phyloP scores from a whole-genome alignment of 805 yeast species.

The Kurtzmaniella fragi region DNA sequence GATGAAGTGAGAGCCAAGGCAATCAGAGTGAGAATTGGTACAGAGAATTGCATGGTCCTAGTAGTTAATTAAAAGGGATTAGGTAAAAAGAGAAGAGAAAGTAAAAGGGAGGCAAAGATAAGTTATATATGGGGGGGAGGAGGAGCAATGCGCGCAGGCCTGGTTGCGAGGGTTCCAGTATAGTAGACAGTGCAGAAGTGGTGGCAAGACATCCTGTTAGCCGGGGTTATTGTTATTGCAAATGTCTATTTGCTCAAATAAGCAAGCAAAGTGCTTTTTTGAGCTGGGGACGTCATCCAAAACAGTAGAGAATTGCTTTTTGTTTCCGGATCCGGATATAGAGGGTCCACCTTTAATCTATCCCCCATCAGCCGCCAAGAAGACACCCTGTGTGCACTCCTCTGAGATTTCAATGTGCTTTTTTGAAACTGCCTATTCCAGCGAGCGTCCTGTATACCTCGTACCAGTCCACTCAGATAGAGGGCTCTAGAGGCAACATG shows the following conservation, averaged over 20 bases:
- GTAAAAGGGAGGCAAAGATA: not conserved
- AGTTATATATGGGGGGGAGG: not conserved
- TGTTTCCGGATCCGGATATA: not conserved
- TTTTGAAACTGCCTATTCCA: too few species aligned
- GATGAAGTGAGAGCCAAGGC: conserved; percentile 34
- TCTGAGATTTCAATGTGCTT: too few species aligned
- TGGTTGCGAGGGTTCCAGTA: not conserved
- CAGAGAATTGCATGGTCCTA: conserved; percentile 25
- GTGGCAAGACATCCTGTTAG: not conserved
- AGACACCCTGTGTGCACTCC: too few species aligned
- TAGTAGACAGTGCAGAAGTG: not conserved
- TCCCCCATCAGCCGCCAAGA: too few species aligned
- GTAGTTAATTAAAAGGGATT: not conserved
- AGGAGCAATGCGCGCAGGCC: not conserved
- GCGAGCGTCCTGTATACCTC: too few species aligned
- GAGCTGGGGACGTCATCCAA: conserved; percentile 6
- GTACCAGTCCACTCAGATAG: too few species aligned
- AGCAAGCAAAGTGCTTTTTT: too few species aligned
- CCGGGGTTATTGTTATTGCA: not conserved
- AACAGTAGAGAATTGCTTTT: not conserved
- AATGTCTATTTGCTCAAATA: too few species aligned
- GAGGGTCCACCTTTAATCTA: too few species aligned
- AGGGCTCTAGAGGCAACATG: too few species aligned
- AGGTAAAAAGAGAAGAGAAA: too few species aligned
- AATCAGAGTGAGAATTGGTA: conserved; percentile 37